phyloP scores from a whole-genome alignment of 1,284 basidiomycete genomes.

The Malassezia psittaci region DNA sequence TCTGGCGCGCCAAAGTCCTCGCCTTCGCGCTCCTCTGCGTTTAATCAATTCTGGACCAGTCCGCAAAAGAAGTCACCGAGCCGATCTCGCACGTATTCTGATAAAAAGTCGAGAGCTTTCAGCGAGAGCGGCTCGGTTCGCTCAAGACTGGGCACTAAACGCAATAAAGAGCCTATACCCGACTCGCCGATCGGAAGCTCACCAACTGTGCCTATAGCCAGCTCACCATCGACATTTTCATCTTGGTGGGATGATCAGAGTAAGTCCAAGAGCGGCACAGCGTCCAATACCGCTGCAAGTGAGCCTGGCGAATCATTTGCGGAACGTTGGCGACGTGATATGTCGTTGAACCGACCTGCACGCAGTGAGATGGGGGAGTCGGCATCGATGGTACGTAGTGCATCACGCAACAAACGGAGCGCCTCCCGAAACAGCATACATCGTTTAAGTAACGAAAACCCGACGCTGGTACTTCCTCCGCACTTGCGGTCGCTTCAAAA shows the following conservation, averaged over 20 bases:
- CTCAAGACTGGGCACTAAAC: neutral
- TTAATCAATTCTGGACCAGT: neutral
- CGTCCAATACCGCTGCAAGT: neutral
- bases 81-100: neutral
- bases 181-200: neutral
- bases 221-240: conserved; percentile 7
- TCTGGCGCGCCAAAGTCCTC: neutral
- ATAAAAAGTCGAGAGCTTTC: neutral
- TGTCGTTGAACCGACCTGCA: neutral
- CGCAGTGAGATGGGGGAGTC: conserved; percentile 3
- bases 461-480: neutral
- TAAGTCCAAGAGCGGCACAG: neutral
- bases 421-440: neutral
- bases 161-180: neutral
- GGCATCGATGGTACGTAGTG: neutral
- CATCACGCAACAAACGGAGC: neutral
- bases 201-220: conserved; percentile 5
- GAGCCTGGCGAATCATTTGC: conserved; percentile 2
- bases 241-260: conserved; percentile 17
- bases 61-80: neutral
- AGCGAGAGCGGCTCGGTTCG: neutral
- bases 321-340: conserved; percentile 10
- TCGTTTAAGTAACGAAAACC: neutral
- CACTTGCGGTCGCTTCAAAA: neutral
- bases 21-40: neutral